phyloP scores from a whole-genome alignment of 257 asterid species.

The Anisodus tanguticus region DNA sequence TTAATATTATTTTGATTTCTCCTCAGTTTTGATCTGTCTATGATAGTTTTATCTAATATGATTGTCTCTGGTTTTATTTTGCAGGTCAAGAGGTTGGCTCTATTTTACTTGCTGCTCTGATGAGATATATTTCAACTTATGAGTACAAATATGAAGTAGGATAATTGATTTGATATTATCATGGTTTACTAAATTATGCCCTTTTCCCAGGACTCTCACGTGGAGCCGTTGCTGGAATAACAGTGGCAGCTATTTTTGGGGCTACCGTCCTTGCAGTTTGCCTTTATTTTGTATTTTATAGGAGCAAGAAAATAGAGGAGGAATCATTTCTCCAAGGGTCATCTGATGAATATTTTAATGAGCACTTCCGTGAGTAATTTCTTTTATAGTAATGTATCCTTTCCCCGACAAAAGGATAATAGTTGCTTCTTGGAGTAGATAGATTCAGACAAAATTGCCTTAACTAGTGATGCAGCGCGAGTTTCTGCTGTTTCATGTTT shows the following conservation, averaged over 20 bases:
- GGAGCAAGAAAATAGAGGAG: slow-evolving; percentile 43
- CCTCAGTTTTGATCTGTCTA: not conserved
- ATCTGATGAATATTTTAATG: slow-evolving; percentile 36
- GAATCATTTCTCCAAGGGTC: slow-evolving; percentile 38
- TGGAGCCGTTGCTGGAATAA: slow-evolving; percentile 77
- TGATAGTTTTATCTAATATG: not conserved
- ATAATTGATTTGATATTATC: not conserved
- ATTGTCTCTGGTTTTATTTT: slow-evolving; percentile 31
- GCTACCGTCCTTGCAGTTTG: slow-evolving; percentile 51
- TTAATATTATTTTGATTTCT: not conserved
- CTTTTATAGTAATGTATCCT: not conserved
- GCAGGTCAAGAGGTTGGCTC: slow-evolving; percentile 87
- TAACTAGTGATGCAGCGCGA: not conserved
- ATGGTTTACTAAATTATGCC: slow-evolving; percentile 25
- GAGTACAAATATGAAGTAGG: not conserved
- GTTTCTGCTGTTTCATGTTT: not conserved
- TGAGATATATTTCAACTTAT: slow-evolving; percentile 29
- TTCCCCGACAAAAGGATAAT: not conserved
- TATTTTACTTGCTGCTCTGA: slow-evolving; percentile 32
- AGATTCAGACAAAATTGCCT: not conserved
- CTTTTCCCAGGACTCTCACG: slow-evolving; percentile 62
- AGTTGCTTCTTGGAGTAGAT: not conserved
- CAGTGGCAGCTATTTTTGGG: slow-evolving; percentile 59
- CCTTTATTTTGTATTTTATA: slow-evolving; percentile 49
- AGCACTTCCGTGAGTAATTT: slow-evolving; percentile 24